A percentile compares a stretch with the other conserved stretches of the same genome.
phyloP scores from a whole-genome alignment of 1,139 yeast species.

The Suhomyces panamericanus region DNA sequence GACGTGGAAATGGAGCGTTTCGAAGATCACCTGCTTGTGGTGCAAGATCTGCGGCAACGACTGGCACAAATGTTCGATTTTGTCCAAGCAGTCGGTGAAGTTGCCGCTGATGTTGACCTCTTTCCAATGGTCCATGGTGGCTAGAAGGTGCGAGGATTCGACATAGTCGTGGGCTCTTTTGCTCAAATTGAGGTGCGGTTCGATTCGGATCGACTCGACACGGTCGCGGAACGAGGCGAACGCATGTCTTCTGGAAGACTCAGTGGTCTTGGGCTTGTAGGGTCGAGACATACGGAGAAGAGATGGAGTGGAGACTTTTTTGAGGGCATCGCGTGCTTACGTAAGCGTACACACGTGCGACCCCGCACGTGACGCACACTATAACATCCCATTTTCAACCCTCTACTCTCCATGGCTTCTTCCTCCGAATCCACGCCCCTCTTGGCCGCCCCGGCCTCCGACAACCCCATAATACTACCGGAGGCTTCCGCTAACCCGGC shows the following conservation, averaged over 20 bases:
- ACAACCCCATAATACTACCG: slow-evolving; percentile 28
- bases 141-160: slow-evolving; percentile 74
- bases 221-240: slow-evolving; percentile 80
- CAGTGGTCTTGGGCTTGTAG: slow-evolving; percentile 43
- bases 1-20: slow-evolving; percentile 51
- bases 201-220: slow-evolving; percentile 80
- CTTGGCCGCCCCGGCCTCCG: slow-evolving; percentile 31
- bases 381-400: too few species aligned
- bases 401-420: slow-evolving; percentile 1
- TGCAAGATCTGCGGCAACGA: slow-evolving; percentile 80
- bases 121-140: slow-evolving; percentile 83
- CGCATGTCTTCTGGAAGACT: slow-evolving; percentile 59
- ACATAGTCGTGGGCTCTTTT: slow-evolving; percentile 69
- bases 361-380: not conserved
- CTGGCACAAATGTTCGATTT: slow-evolving; percentile 56
- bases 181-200: slow-evolving; percentile 67
- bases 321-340: slow-evolving; percentile 11
- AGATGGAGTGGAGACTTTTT: not conserved
- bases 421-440: slow-evolving; percentile 27
- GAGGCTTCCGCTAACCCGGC: slow-evolving; percentile 1
- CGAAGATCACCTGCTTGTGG: slow-evolving; percentile 65
- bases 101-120: slow-evolving; percentile 79
- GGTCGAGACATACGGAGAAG: slow-evolving; percentile 7
- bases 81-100: slow-evolving; percentile 63
- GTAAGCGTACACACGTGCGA: not conserved